Conservation (phyloP, 2,329 filamentous ascomycete genomes). For the Hymenoscyphus fraxineus region DNA sequence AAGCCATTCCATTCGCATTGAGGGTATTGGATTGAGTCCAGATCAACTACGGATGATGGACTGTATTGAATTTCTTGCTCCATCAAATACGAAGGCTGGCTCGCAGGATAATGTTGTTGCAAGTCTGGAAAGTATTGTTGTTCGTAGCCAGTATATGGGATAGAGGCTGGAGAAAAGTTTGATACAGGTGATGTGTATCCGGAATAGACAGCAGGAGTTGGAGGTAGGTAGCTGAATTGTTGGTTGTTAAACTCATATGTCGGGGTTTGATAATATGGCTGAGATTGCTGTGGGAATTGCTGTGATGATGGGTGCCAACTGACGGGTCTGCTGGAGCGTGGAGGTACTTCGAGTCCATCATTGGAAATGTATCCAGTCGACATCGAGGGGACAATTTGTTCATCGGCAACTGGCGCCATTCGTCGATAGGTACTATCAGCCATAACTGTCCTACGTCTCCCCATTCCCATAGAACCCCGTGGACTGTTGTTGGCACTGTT, state of each 20-base stretch:
- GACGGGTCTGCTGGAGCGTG: conserved; percentile 53
- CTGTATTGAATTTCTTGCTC: conserved; percentile 16
- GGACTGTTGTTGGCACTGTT: conserved; percentile 68
- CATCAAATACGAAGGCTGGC: conserved; percentile 18
- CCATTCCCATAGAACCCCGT: conserved; percentile 46
- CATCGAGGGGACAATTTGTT: conserved; percentile 45
- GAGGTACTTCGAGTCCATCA: conserved; percentile 31
- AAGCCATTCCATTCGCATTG: conserved; percentile 46
- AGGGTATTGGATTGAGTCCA: conserved; percentile 31
- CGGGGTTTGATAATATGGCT: conserved; percentile 38
- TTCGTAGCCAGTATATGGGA: conserved; percentile 40
- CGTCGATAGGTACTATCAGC: conserved; percentile 40
- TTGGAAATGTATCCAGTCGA: conserved; percentile 41
- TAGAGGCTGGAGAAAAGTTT: conserved; percentile 51
- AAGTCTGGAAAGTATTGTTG: conserved; percentile 23
- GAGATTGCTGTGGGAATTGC: conserved; percentile 32
- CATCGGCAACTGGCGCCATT: conserved; percentile 31
- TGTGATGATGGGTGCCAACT: conserved; percentile 73
- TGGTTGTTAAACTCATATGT: conserved; percentile 35
- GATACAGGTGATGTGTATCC: conserved; percentile 55
- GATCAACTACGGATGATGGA: conserved; percentile 17
- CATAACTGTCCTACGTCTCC: conserved; percentile 55
- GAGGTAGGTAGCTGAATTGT: conserved; percentile 30
- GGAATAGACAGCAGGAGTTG: conserved; percentile 53
- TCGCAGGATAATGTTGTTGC: conserved; percentile 15